Evolutionary conservation across 768 basidiomycete species (phyloP), one percentile per base, ranked within the genome.

Genomic region (Coprinellus aureogranulatus): DNA sequence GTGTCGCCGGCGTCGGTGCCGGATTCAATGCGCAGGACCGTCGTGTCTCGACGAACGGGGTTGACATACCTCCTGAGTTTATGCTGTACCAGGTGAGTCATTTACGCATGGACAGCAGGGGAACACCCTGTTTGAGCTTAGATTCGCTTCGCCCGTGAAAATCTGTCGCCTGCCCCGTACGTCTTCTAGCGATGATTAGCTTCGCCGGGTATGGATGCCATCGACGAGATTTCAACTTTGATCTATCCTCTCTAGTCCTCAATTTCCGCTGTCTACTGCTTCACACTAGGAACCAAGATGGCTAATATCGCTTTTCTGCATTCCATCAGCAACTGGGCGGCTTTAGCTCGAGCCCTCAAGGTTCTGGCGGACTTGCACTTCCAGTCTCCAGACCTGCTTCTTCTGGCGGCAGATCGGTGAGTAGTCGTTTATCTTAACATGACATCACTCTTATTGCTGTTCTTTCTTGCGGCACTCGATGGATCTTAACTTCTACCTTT

Each of bases 21-120:
- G 41, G 41, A 44, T 16, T 5, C 41, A 44, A 44, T 22, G 41
- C 41, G 8, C 41, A 44, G 20, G 41, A 44, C 41, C 41, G 41
- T n/a, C 41, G 34, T 6, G 14, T 44, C 16, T 44, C 41, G 41
- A 22, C 20, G 41, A 25, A 51, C 37, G 48, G 47, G n/a, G 49
- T 65, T 42, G 70, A 68, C 59, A 56, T 68, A 37, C 65, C 69
- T 58, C 68, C 71, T 63, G 71, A 72, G 59, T 57, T 65, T 61
- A 67, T 67, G 39, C 63, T 71, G 60, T 71, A 67, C 64, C 72
- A 72, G 68, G 73, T 72, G 60, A 67, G 73, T 64, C 45, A 48
- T 55, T 60, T 39, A 22, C 53, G 53, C 47, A 39, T 57, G 57
- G 55, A 49, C 62, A 54, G 40, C 22, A 40, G 57, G 51, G 45